A percentile compares a stretch with the other conserved stretches of the same genome.
phyloP scores from a whole-genome alignment of 2,329 filamentous ascomycete species.

The Aureobasidium namibiae region DNA sequence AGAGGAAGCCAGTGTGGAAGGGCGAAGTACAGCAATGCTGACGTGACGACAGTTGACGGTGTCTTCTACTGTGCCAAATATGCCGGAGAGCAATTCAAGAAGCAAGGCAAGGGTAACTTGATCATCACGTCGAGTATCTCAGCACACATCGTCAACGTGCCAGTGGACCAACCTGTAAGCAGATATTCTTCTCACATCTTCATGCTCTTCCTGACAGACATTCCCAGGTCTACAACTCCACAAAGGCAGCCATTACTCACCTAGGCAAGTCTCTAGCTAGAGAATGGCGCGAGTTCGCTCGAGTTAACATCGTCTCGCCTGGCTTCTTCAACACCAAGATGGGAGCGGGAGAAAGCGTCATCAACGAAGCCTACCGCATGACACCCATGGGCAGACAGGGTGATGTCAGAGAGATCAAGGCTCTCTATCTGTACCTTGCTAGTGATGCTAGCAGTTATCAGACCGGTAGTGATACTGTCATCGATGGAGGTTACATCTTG shows the following conservation, averaged over 20 bases:
- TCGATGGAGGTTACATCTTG: slow-evolving; percentile 29
- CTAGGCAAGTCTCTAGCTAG: slow-evolving; percentile 48
- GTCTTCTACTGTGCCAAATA: slow-evolving; percentile 37
- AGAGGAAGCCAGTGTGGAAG: slow-evolving; percentile 9
- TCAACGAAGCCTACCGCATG: slow-evolving; percentile 45
- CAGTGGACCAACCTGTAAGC: slow-evolving; percentile 45
- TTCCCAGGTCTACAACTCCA: slow-evolving; percentile 43
- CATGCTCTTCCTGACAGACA: background rate
- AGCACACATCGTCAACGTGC: slow-evolving; percentile 28
- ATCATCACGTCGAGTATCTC: slow-evolving; percentile 37
- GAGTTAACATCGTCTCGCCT: slow-evolving; percentile 48
- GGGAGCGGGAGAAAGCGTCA: slow-evolving; percentile 35
- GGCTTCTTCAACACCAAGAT: slow-evolving; percentile 51
- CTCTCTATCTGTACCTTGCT: slow-evolving; percentile 25
- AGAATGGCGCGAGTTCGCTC: slow-evolving; percentile 50
- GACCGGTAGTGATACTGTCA: slow-evolving; percentile 26
- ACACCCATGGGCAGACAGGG: slow-evolving; percentile 37
- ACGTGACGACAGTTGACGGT: slow-evolving; percentile 23
- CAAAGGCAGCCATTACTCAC: slow-evolving; percentile 49
- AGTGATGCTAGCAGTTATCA: slow-evolving; percentile 26
- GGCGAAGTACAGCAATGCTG: background rate
- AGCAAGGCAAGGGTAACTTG: slow-evolving; percentile 39
- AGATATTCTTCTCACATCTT: background rate
- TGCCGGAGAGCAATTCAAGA: slow-evolving; percentile 34
- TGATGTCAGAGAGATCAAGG: slow-evolving; percentile 27